Conservation (phyloP, 345 rosid species). For the Salix viminalis region DNA sequence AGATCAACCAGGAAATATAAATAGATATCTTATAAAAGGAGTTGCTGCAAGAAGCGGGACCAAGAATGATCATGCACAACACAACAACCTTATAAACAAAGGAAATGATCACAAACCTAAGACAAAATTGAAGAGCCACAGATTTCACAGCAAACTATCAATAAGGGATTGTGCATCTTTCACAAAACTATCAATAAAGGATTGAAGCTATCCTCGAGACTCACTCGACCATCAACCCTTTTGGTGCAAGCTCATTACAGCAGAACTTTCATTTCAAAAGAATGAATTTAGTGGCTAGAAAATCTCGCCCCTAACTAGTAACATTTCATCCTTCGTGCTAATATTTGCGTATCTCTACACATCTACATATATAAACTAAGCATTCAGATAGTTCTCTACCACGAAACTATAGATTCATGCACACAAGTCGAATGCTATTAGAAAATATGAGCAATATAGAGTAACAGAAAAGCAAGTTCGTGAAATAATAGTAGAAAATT, state of each 20-base stretch:
- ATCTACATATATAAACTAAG: neutral
- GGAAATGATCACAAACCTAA: neutral
- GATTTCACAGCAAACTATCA: neutral
- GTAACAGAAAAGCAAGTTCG: neutral
- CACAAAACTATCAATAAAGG: neutral
- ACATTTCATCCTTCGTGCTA: neutral
- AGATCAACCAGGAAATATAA: neutral
- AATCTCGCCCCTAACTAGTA: neutral
- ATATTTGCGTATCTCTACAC: neutral
- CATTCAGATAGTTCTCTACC: neutral
- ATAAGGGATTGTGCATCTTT: neutral
- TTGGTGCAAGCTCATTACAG: neutral
- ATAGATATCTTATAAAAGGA: neutral
- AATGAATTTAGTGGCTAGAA: neutral
- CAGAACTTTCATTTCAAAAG: neutral
- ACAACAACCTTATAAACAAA: neutral
- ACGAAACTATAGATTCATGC: neutral
- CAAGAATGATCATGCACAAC: neutral
- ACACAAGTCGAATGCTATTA: neutral
- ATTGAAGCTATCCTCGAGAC: neutral
- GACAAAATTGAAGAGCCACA: neutral
- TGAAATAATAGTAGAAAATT: constrained; percentile 17
- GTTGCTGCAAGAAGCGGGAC: constrained; percentile 1
- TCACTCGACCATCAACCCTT: neutral
- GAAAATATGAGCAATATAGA: neutral